Evolutionary conservation across 2,329 filamentous ascomycete species (phyloP).

Genomic region (Blastomyces silverae): DNA sequence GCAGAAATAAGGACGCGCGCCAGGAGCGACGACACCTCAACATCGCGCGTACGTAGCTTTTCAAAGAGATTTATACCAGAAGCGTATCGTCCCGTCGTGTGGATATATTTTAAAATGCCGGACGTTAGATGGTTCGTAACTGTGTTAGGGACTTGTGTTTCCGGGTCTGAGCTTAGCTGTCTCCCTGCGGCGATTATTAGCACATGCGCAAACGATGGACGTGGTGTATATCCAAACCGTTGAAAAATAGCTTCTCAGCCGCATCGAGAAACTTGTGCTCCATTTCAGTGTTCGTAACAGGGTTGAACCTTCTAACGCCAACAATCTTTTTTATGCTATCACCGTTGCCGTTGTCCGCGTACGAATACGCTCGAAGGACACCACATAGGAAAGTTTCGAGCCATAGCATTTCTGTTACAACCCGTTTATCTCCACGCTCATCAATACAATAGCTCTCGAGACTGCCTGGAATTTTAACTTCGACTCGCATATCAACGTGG

Average conservation of each 20-base stretch:
- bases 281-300: conserved; percentile 94
- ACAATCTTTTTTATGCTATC: conserved; percentile 95
- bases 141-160: conserved; percentile 94
- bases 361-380: conserved; percentile 88
- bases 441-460: conserved; percentile 98
- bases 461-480: conserved; percentile 92
- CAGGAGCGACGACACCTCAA: conserved; percentile 87
- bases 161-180: conserved; percentile 92
- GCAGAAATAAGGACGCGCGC: conserved; percentile 89
- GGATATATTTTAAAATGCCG: conserved; percentile 89
- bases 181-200: conserved; percentile 56
- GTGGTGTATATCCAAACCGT: conserved; percentile 50
- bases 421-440: conserved; percentile 88
- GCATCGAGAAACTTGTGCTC: conserved; percentile 94
- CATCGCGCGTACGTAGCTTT: conserved; percentile 82
- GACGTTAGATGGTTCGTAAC: conserved; percentile 93
- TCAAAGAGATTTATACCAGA: conserved; percentile 98
- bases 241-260: conserved; percentile 90
- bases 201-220: neutral
- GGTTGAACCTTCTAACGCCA: conserved; percentile 94
- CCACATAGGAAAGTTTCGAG: conserved; percentile 96
- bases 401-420: conserved; percentile 91
- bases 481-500: conserved; percentile 93
- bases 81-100: conserved; percentile 86
- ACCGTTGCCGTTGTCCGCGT: conserved; percentile 90